Base-by-base conservation (phyloP, 2,329 filamentous ascomycete species). In the Juglanconis sp. region DNA sequence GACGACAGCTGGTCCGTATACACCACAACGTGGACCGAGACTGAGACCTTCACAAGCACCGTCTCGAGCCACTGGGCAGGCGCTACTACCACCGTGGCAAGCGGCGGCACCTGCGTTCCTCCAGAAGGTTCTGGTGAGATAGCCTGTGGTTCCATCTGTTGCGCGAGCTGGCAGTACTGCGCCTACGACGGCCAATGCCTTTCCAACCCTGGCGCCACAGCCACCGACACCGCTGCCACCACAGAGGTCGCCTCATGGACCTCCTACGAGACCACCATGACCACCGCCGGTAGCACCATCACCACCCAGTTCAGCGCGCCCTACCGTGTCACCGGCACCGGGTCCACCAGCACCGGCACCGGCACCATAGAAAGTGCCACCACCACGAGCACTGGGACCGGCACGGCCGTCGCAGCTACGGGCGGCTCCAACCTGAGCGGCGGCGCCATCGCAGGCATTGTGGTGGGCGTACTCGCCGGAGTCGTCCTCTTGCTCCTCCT, bases 371-470 rank as follows among this genome's bases (percentile, higher is more conserved):
- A 83, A 11, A 77, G 80, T 46, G 63, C 62, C 17, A 72, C 73
- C 46, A 73, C 72, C 32, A 83, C 83, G 36, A 75, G 75, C 31
- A 73, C 71, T 8, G 70, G 68, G 15, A 71, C 69, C 48, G 74
- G 71, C 17, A 71, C 69, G 48, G 74, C 71, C 8, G 68, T 67
- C 36, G 78, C 77, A 38, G 72, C 73, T 68, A 59, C 56, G 32
- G 53, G 60, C 15, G 75, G 75, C 59, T 72, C 75, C 48, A 66
- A 68, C 34, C 80, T 93, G 57, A 90, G 87, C 67, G 83, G 80
- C 48, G 90, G 89, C 56, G 90, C 88, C 62, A 93, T 93, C 67
- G 90, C 90, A 15, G 90, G 90, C 62, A 93, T 93, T 68, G 90
- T 93, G 65, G 87, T 93, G 59, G 90, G 90, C 64, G 83, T 85